A percentile compares a stretch with the other conserved stretches of the same genome.
phyloP scores from a whole-genome alignment of 2,329 filamentous ascomycete species.

The Neoascochyta sp. region DNA sequence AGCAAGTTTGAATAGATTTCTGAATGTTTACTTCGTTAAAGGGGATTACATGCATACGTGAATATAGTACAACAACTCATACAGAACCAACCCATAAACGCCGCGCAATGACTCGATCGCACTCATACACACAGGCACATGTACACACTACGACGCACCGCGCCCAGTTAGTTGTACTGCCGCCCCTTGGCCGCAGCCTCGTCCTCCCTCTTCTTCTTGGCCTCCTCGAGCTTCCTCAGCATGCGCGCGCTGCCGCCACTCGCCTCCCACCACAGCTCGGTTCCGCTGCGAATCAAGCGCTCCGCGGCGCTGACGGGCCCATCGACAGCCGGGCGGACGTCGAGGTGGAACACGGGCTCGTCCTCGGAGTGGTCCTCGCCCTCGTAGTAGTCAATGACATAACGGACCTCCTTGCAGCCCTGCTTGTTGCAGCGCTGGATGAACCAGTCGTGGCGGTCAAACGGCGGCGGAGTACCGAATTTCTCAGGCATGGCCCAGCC shows the following conservation, averaged over 20 bases:
- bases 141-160: background rate
- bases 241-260: slow-evolving; percentile 65
- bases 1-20: too few relatives aligned
- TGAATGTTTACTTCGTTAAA: too few relatives aligned
- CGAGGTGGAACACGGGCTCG: slow-evolving; percentile 92
- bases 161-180: slow-evolving; percentile 22
- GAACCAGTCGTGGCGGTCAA: slow-evolving; percentile 97
- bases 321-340: slow-evolving; percentile 84
- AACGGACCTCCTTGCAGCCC: slow-evolving; percentile 72
- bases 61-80: too few relatives aligned
- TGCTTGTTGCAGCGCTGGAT: slow-evolving; percentile 70
- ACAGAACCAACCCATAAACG: slow-evolving; percentile 4
- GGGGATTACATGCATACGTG: too few relatives aligned
- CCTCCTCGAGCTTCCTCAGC: slow-evolving; percentile 34
- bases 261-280: slow-evolving; percentile 90
- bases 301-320: slow-evolving; percentile 77
- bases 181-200: slow-evolving; percentile 17
- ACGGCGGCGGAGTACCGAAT: slow-evolving; percentile 79
- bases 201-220: slow-evolving; percentile 28
- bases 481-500: slow-evolving; percentile 74
- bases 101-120: slow-evolving; percentile 8
- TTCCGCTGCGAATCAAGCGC: slow-evolving; percentile 81
- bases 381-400: slow-evolving; percentile 96
- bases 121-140: slow-evolving; percentile 1
- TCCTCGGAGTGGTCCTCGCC: slow-evolving; percentile 77